These are phyloP conservation scores for Calocybe gambosa DNA, from an alignment of 1,284 basidiomycete species.

Conservation along the genomic window DNA sequence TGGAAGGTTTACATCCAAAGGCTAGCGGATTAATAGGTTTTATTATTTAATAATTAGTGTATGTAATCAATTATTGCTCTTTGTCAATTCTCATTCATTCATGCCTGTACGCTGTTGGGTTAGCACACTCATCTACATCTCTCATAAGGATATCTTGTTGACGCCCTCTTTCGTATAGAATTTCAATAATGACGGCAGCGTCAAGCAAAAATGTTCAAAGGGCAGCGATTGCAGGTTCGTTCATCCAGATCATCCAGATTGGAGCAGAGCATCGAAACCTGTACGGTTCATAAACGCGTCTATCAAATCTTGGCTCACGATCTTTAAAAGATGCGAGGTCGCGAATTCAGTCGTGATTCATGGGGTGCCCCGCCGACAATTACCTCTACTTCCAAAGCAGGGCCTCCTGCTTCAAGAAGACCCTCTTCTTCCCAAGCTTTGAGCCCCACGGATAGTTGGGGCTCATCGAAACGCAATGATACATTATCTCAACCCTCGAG, in stretches of 20 bases:
- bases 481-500: neutral
- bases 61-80: neutral
- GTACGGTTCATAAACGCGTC: slow-evolving; percentile 1
- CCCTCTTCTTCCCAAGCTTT: neutral
- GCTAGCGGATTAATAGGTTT: slow-evolving; percentile 15
- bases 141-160: neutral
- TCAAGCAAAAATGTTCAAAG: slow-evolving; percentile 14
- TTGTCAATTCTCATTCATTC: neutral
- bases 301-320: neutral
- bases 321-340: slow-evolving; percentile 5
- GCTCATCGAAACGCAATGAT: neutral
- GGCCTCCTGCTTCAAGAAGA: slow-evolving; percentile 5
- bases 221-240: slow-evolving; percentile 18
- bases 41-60: neutral
- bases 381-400: neutral
- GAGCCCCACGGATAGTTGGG: neutral
- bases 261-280: slow-evolving; percentile 14
- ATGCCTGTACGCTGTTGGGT: slow-evolving; percentile 10
- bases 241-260: slow-evolving; percentile 23
- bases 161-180: slow-evolving; percentile 13
- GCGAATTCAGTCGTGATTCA: slow-evolving; percentile 4
- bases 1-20: slow-evolving; percentile 66
- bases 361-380: slow-evolving; percentile 1
- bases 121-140: neutral
- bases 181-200: slow-evolving; percentile 21